These are phyloP conservation scores for Solanum verrucosum DNA, from an alignment of 257 asterid genomes.

Conservation along the genomic window DNA sequence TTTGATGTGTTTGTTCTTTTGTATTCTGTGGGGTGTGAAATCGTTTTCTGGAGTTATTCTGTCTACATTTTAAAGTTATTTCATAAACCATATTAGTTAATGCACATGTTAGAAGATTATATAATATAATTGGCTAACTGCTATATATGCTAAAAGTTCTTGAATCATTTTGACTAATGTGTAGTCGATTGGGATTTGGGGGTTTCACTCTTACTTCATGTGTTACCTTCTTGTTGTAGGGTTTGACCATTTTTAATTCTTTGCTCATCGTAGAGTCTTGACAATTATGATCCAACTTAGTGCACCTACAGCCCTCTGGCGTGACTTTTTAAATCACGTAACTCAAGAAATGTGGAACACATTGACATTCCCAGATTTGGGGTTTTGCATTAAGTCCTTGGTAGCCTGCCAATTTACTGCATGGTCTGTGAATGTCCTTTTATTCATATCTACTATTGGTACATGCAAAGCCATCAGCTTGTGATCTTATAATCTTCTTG, in stretches of 20 bases:
- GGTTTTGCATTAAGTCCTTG: background rate
- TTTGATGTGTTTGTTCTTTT: background rate
- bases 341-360: background rate
- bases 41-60: background rate
- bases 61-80: background rate
- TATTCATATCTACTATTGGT: background rate
- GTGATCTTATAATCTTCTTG: background rate
- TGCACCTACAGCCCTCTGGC: background rate
- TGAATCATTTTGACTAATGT: background rate
- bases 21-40: background rate
- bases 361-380: background rate
- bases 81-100: background rate
- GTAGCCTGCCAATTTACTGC: background rate
- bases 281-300: background rate
- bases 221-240: background rate
- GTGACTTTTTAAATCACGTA: background rate
- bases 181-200: background rate
- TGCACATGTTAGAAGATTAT: background rate
- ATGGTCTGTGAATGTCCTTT: background rate
- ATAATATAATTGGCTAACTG: background rate
- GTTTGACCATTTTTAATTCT: background rate
- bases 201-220: background rate
- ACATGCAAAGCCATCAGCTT: background rate
- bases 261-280: background rate
- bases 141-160: background rate